Percentiles rank a stretch among this genome's conserved stretches.
phyloP scores from a whole-genome alignment of 805 yeast species.

The Hanseniaspora lachancei region DNA sequence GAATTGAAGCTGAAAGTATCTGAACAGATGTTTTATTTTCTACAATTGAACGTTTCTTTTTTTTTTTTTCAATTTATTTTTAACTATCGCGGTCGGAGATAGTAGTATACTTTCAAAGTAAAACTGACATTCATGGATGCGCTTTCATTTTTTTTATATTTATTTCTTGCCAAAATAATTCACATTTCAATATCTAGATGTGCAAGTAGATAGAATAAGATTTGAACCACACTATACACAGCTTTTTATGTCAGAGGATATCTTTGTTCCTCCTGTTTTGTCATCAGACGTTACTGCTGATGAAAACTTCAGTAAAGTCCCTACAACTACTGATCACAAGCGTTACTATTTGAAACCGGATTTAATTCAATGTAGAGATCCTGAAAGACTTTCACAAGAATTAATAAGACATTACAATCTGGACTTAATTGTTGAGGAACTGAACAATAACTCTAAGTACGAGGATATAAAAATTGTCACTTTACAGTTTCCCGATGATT shows the following conservation, averaged over 20 bases:
- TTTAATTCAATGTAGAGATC: conserved; percentile 22
- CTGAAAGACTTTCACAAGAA: conserved; percentile 21
- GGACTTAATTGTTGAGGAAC: conserved; percentile 32
- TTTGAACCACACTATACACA: not conserved
- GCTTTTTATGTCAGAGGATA: not conserved
- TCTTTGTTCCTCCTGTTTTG: conserved; percentile 48
- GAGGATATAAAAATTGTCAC: conserved; percentile 43
- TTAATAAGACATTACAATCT: conserved; percentile 45
- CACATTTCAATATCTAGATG: too few relatives aligned
- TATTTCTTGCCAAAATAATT: not conserved
- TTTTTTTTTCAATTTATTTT: too few relatives aligned
- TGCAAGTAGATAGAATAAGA: too few relatives aligned
- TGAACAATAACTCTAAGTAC: conserved; percentile 21
- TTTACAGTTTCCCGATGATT: conserved; percentile 76
- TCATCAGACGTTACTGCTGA: conserved; percentile 67
- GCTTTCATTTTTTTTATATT: not conserved
- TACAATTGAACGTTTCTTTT: too few relatives aligned
- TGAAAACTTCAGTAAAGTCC: conserved; percentile 12
- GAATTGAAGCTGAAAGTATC: too few relatives aligned
- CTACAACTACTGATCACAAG: conserved; percentile 12
- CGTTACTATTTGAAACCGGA: conserved; percentile 8
- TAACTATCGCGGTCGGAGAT: too few relatives aligned
- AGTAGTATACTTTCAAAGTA: too few relatives aligned
- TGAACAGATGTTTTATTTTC: too few relatives aligned
- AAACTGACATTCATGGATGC: not conserved